phyloP scores from a whole-genome alignment of 805 yeast genomes.

The Candida argentea region DNA sequence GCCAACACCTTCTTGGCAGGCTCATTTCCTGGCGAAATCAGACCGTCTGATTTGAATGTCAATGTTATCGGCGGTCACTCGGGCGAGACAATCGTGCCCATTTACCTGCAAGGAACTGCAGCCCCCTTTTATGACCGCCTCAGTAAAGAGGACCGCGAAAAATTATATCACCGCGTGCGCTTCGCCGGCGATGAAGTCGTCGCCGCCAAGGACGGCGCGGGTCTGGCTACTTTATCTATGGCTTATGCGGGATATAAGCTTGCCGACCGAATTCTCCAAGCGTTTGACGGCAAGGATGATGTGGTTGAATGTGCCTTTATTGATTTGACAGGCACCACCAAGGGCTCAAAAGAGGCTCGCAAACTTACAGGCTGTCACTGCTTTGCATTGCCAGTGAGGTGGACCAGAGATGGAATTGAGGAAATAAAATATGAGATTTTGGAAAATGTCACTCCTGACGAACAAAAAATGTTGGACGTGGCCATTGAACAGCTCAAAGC shows the following conservation, averaged over 20 bases:
- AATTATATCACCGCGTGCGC: conserved; percentile 34
- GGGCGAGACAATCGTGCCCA: conserved; percentile 88
- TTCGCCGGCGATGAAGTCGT: conserved; percentile 94
- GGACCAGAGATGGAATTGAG: conserved; percentile 45
- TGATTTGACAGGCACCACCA: conserved; percentile 37
- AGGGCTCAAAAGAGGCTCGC: conserved; percentile 43
- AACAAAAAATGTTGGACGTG: conserved; percentile 42
- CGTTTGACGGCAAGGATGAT: conserved; percentile 14
- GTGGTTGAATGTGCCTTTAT: conserved; percentile 42
- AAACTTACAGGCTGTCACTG: conserved; percentile 37
- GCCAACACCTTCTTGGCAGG: conserved; percentile 73
- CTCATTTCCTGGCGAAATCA: conserved; percentile 31
- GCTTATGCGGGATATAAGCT: conserved; percentile 87
- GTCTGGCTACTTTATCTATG: conserved; percentile 94
- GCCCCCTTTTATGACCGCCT: conserved; percentile 25
- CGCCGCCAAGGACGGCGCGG: conserved; percentile 87
- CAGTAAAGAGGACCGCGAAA: conserved; percentile 22
- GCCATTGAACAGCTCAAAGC: conserved; percentile 44
- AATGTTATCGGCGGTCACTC: conserved; percentile 93
- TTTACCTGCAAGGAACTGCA: conserved; percentile 42
- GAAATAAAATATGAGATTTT: conserved; percentile 47
- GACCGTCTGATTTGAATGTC: conserved; percentile 46
- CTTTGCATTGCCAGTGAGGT: conserved; percentile 55
- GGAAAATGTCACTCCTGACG: conserved; percentile 37
- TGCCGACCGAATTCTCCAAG: conserved; percentile 42